Conservation (phyloP, 2,329 filamentous ascomycete genomes). For the Hypoxylon sp. region DNA sequence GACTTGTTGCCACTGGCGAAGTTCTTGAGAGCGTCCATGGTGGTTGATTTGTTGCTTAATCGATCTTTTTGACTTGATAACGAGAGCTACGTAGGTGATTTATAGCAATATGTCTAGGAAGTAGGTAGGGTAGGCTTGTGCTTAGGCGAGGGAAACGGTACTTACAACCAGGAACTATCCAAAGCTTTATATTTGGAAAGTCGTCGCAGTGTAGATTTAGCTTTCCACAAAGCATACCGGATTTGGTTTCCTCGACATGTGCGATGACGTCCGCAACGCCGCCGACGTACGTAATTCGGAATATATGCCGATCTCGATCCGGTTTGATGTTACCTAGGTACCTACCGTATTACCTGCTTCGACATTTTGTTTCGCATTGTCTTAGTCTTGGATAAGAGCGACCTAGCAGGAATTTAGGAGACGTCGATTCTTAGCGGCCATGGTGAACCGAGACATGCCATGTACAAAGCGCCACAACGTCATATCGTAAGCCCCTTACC, state of each 20-base stretch:
- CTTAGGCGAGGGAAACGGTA: too few species aligned
- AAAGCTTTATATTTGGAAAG: slow-evolving; percentile 3
- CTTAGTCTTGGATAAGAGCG: slow-evolving; percentile 1
- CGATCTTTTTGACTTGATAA: too few species aligned
- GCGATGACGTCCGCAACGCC: slow-evolving; percentile 33
- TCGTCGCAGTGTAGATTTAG: neutral
- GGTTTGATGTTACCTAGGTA: slow-evolving; percentile 1
- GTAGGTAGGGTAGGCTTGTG: too few species aligned
- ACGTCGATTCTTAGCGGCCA: slow-evolving; percentile 6
- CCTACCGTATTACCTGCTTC: slow-evolving; percentile 9
- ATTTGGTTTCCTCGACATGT: slow-evolving; percentile 29
- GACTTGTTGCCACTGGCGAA: slow-evolving; percentile 40
- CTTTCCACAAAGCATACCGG: slow-evolving; percentile 30
- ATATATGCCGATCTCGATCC: slow-evolving; percentile 32
- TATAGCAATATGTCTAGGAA: neutral
- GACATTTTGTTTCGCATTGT: slow-evolving; percentile 10
- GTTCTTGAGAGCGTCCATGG: slow-evolving; percentile 53
- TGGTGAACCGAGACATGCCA: slow-evolving; percentile 4
- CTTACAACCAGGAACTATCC: slow-evolving; percentile 4
- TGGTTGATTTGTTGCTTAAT: slow-evolving; percentile 5
- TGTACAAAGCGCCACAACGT: slow-evolving; percentile 18
- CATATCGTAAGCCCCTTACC: slow-evolving; percentile 1
- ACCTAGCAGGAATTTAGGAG: neutral
- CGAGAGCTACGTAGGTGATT: neutral
- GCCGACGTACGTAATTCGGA: slow-evolving; percentile 33